Evolutionary conservation across 495 filamentous ascomycete genomes (phyloP).

Genomic region (Penicillium roqueforti): DNA sequence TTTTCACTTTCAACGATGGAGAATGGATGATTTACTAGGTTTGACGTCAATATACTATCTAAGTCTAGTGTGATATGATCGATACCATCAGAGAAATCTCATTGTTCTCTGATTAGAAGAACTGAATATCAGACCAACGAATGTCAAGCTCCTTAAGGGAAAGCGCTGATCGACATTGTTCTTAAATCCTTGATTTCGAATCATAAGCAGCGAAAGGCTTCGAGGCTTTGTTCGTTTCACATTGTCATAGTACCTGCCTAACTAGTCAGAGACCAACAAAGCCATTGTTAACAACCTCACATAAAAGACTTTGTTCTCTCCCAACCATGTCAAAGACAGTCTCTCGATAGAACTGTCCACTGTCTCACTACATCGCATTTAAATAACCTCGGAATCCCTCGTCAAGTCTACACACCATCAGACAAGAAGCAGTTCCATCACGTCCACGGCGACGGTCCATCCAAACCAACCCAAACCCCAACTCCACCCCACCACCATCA

Average conservation of each 20-base stretch:
- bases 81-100: not conserved
- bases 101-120: not conserved
- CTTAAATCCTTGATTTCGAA: not conserved
- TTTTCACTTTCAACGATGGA: not conserved
- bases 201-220: not conserved
- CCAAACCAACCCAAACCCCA: not conserved
- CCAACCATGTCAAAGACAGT: not conserved
- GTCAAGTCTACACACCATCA: not conserved
- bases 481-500: not conserved
- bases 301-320: not conserved
- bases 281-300: not conserved
- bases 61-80: not conserved
- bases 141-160: not conserved
- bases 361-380: not conserved
- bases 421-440: not conserved
- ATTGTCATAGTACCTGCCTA: not conserved
- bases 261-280: not conserved
- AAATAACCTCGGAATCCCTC: not conserved
- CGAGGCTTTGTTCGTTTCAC: not conserved
- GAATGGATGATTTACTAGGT: too few species aligned
- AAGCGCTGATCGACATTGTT: not conserved
- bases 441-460: too few species aligned
- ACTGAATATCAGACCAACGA: not conserved
- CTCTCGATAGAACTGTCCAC: not conserved
- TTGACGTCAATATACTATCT: too few species aligned